These are phyloP conservation scores for Trifolium subterraneum DNA, from an alignment of 306 rosid species.

Conservation along the genomic window DNA sequence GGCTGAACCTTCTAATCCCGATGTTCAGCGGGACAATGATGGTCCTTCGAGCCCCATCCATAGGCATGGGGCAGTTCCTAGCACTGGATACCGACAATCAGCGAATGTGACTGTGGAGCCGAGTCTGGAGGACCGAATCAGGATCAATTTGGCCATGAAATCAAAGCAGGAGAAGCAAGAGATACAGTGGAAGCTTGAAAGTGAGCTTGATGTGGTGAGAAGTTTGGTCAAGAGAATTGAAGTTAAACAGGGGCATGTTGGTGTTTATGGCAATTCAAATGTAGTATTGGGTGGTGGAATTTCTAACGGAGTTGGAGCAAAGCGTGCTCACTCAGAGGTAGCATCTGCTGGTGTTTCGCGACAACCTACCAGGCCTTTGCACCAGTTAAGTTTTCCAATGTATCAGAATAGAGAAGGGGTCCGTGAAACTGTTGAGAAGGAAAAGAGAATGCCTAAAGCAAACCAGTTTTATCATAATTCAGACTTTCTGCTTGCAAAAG, in stretches of 20 bases:
- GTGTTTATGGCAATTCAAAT: slow-evolving; percentile 52
- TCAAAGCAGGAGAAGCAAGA: slow-evolving; percentile 68
- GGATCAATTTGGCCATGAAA: slow-evolving; percentile 50
- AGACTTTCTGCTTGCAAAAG: slow-evolving; percentile 91
- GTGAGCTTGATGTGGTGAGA: slow-evolving; percentile 68
- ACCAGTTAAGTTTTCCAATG: slow-evolving; percentile 67
- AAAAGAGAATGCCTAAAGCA: slow-evolving; percentile 94
- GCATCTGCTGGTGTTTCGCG: slow-evolving; percentile 65
- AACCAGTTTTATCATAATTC: slow-evolving; percentile 88
- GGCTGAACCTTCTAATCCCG: slow-evolving; percentile 36
- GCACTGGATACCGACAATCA: slow-evolving; percentile 45
- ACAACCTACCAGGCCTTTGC: slow-evolving; percentile 66
- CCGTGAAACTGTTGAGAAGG: slow-evolving; percentile 80
- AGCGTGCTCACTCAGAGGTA: slow-evolving; percentile 72
- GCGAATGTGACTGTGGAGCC: slow-evolving; percentile 53
- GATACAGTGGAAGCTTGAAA: slow-evolving; percentile 70
- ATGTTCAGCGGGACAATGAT: slow-evolving; percentile 34
- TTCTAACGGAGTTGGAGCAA: slow-evolving; percentile 55
- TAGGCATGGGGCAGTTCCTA: slow-evolving; percentile 22
- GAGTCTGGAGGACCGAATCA: slow-evolving; percentile 47
- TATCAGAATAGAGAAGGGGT: slow-evolving; percentile 74
- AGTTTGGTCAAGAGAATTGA: slow-evolving; percentile 79
- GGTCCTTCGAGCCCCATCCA: slow-evolving; percentile 31
- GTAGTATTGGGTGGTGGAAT: slow-evolving; percentile 43
- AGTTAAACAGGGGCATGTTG: slow-evolving; percentile 70